phyloP scores from a whole-genome alignment of 2,329 filamentous ascomycete genomes.

The Xylariaceae sp. region DNA sequence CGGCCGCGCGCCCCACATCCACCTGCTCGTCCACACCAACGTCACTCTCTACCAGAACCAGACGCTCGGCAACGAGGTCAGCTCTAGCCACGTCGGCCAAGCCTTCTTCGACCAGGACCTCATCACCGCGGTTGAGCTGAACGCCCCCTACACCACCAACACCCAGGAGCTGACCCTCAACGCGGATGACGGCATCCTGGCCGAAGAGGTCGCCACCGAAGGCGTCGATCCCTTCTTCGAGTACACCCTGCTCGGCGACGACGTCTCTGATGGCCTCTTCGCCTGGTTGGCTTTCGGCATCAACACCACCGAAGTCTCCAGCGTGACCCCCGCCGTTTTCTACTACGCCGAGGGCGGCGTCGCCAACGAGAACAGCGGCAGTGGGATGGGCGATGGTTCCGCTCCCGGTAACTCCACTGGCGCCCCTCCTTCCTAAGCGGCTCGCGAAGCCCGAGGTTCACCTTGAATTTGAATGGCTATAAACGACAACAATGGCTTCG shows the following conservation, averaged over 20 bases:
- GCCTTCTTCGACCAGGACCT: constrained; percentile 63
- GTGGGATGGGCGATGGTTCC: constrained; percentile 20
- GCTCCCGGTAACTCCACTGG: too few relatives aligned
- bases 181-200: constrained; percentile 28
- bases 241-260: constrained; percentile 56
- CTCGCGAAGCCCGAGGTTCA: too few relatives aligned
- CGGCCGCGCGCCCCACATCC: constrained; percentile 46
- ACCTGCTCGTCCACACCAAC: constrained; percentile 45
- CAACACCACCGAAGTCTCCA: constrained; percentile 29
- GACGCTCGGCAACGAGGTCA: constrained; percentile 44
- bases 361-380: constrained; percentile 22
- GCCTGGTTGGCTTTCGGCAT: constrained; percentile 55
- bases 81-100: constrained; percentile 63
- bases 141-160: constrained; percentile 46
- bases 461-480: too few relatives aligned
- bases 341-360: constrained; percentile 35
- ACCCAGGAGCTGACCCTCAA: constrained; percentile 42
- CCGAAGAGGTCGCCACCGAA: constrained; percentile 23
- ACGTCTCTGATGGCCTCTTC: constrained; percentile 50
- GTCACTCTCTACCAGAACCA: constrained; percentile 38
- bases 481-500: too few relatives aligned
- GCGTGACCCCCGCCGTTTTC: constrained; percentile 33
- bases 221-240: constrained; percentile 40
- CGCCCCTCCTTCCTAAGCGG: not conserved
- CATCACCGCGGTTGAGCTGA: constrained; percentile 47